These are phyloP conservation scores for Eucalyptus lansdowneana DNA, from an alignment of 345 rosid genomes.

Conservation along the genomic window DNA sequence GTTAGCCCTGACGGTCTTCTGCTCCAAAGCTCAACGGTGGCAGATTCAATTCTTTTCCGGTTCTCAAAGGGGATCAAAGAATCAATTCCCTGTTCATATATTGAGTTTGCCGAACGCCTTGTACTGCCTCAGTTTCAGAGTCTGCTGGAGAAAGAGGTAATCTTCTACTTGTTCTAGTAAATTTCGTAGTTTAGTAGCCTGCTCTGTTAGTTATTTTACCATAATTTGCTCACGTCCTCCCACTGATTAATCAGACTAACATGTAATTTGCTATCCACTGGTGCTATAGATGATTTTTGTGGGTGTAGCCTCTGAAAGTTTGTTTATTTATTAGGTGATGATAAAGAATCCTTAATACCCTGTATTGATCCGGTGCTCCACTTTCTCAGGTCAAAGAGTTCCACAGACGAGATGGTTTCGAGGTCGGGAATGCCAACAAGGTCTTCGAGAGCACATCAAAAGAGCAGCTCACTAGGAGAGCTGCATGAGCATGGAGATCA, in stretches of 20 bases:
- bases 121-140: slow-evolving; percentile 53
- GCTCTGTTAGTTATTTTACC: neutral
- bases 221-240: neutral
- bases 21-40: slow-evolving; percentile 89
- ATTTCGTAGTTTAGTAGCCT: neutral
- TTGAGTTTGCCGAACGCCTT: slow-evolving; percentile 94
- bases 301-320: neutral
- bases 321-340: neutral
- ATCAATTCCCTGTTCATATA: slow-evolving; percentile 88
- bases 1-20: slow-evolving; percentile 94
- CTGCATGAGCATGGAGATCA: slow-evolving; percentile 5
- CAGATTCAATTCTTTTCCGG: slow-evolving; percentile 51
- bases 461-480: slow-evolving; percentile 55
- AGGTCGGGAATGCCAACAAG: slow-evolving; percentile 94
- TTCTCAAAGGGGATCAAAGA: slow-evolving; percentile 60
- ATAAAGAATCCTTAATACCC: neutral
- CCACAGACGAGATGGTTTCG: slow-evolving; percentile 78
- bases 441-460: slow-evolving; percentile 82
- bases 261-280: neutral
- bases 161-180: neutral
- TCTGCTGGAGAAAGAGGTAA: slow-evolving; percentile 51
- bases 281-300: neutral
- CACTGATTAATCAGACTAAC: neutral
- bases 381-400: slow-evolving; percentile 44
- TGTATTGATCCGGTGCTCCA: neutral